Base-by-base conservation (phyloP, 768 basidiomycete genomes). In the Butyriboletus loyo region DNA sequence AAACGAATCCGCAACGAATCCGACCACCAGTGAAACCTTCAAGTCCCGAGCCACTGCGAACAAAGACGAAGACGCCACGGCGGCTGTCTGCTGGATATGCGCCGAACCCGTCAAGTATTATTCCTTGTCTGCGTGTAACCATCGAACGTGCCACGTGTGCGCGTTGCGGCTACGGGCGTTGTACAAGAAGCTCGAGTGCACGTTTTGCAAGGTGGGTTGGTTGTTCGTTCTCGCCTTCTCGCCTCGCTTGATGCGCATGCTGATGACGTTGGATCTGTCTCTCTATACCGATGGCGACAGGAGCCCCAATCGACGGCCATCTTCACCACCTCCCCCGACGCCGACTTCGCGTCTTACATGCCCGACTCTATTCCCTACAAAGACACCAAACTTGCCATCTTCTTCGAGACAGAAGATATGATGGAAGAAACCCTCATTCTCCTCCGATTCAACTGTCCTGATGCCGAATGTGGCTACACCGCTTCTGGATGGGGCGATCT, bases 101-200 rank as follows among this genome's bases (percentile, higher is more conserved):
- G 94, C 94, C 1, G 93, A 98, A 63, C 86, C 87, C 5, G 85
- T 96, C 70, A 93, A 89, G 65, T 96, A 92, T 66, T 93, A 86
- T 68, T 82, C 91, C 7, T 72, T 97, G 28, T 87, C 94, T 17
- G 82, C 87, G 49, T 99, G 96, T 72, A 92, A 92, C 66, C 96
- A 99, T 66, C 77, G 90, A 46, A 98, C 92, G 4, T 98, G 96
- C 75, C 94, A 97, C 71, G 86, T 95, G 54, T 99, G 96, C 64
- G 86, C 90, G 0, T 71, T 98, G 46, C 82, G 96, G 7, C 71
- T 98, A 27, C 74, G 96, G 35, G 92, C 92, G 4, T 73, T 98
- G 42, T 99, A 97, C 77, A 98, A 98, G 77, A 95, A 90, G 68
- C 75, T 72, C 37, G 90, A 94, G 14, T 98, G 96, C 65, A 92